phyloP scores from a whole-genome alignment of 1,284 basidiomycete species.

The Ustanciosporium gigantosporum region DNA sequence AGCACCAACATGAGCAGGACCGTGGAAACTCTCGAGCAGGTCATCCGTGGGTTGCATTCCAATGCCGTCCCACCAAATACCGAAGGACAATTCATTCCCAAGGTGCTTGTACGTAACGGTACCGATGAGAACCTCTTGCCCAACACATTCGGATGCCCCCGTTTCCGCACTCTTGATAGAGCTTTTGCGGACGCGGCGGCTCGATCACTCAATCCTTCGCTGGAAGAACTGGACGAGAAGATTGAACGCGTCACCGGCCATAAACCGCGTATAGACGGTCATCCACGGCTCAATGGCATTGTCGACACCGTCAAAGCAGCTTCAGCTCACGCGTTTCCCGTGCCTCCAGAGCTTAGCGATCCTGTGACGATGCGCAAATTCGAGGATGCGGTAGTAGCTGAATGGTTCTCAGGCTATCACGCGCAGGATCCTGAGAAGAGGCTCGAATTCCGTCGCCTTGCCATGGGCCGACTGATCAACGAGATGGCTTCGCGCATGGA shows the following conservation, averaged over 20 bases:
- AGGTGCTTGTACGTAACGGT: conserved; percentile 52
- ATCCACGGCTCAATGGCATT: conserved; percentile 76
- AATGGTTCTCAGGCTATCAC: conserved; percentile 74
- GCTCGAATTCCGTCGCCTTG: conserved; percentile 74
- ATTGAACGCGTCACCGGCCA: conserved; percentile 74
- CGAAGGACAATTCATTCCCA: conserved; percentile 25
- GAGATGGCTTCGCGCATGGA: conserved; percentile 70
- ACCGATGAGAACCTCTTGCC: conserved; percentile 76
- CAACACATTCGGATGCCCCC: conserved; percentile 71
- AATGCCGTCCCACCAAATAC: conserved; percentile 12
- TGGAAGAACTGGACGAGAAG: conserved; percentile 70
- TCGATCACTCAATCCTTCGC: conserved; percentile 69
- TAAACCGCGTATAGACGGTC: conserved; percentile 73
- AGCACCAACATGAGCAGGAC: conserved; percentile 77
- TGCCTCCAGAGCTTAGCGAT: conserved; percentile 38
- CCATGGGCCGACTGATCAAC: conserved; percentile 74
- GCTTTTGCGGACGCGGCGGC: conserved; percentile 62
- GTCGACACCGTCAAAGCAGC: conserved; percentile 71
- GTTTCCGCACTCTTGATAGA: conserved; percentile 62
- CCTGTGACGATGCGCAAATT: conserved; percentile 53
- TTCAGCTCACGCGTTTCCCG: conserved; percentile 69
- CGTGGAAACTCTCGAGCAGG: conserved; percentile 74
- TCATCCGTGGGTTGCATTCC: conserved; percentile 67
- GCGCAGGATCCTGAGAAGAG: conserved; percentile 26
- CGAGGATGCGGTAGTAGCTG: conserved; percentile 74